A percentile compares a stretch with the other conserved stretches of the same genome.
These are phyloP conservation scores for Blastomyces percursus DNA, from an alignment of 2,329 filamentous ascomycete genomes.

Conservation along the genomic window DNA sequence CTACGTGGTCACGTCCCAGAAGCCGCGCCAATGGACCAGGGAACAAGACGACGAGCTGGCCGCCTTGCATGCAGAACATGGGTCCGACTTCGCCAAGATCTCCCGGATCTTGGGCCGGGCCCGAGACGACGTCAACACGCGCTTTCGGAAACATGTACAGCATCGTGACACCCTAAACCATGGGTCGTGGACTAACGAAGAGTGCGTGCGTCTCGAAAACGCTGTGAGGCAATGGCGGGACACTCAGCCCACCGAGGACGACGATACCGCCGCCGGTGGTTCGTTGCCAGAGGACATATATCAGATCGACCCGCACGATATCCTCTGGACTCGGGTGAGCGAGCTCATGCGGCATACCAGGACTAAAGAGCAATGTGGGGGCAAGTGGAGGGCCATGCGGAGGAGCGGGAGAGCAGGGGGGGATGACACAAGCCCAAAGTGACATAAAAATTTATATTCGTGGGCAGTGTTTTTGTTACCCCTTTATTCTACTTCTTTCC, in stretches of 20 bases:
- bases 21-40: conserved; percentile 29
- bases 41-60: conserved; percentile 34
- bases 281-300: conserved; percentile 22
- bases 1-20: conserved; percentile 30
- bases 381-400: conserved; percentile 16
- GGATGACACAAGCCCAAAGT: neutral
- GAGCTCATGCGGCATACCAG: conserved; percentile 15
- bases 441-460: neutral
- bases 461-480: neutral
- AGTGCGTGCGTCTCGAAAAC: conserved; percentile 21
- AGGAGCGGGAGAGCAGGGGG: neutral
- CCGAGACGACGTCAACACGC: conserved; percentile 33
- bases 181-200: conserved; percentile 30
- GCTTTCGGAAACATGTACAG: conserved; percentile 34
- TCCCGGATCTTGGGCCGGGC: conserved; percentile 29
- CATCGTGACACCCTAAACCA: conserved; percentile 26
- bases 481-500: neutral
- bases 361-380: conserved; percentile 18
- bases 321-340: conserved; percentile 16
- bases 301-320: neutral
- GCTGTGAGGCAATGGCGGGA: conserved; percentile 20
- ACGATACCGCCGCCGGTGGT: conserved; percentile 19
- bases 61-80: conserved; percentile 21
- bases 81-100: conserved; percentile 29
- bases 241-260: conserved; percentile 7